Conservation (phyloP, 257 asterid species). For the Plantago major region DNA sequence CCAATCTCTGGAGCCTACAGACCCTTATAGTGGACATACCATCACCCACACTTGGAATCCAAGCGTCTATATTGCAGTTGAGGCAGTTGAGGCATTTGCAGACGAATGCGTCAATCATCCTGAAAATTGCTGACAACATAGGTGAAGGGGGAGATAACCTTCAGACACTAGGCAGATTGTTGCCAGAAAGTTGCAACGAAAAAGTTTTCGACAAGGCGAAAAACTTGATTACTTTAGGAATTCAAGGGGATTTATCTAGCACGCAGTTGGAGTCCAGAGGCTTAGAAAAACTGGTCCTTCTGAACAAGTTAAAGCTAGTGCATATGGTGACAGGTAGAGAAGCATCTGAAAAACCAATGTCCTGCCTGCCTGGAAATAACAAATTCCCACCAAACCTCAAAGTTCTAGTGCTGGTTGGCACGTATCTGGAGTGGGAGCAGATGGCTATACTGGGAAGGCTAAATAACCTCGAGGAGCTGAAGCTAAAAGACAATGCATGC, state of each 20-base stretch:
- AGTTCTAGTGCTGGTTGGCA: not conserved
- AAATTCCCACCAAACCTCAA: too few species aligned
- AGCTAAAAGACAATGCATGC: not conserved
- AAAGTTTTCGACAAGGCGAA: not conserved
- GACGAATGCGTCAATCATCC: not conserved
- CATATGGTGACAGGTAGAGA: too few species aligned
- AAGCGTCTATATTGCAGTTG: not conserved
- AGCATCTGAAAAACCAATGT: too few species aligned
- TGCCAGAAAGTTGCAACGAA: not conserved
- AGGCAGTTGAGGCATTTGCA: not conserved
- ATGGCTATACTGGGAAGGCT: not conserved
- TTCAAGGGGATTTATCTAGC: too few species aligned
- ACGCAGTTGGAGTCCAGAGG: too few species aligned
- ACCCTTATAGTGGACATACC: not conserved
- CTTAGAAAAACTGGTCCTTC: too few species aligned
- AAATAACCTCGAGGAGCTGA: not conserved
- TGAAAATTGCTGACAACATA: not conserved
- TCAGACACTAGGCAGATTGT: not conserved
- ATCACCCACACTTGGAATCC: not conserved
- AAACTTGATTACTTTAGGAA: not conserved
- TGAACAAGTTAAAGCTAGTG: too few species aligned
- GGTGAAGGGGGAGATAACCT: not conserved
- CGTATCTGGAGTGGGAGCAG: not conserved
- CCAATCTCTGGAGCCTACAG: not conserved
- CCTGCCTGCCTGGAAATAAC: too few species aligned